Conservation (phyloP, 108 stramenopile genomes). For the Pseudonitzschia pungens region DNA sequence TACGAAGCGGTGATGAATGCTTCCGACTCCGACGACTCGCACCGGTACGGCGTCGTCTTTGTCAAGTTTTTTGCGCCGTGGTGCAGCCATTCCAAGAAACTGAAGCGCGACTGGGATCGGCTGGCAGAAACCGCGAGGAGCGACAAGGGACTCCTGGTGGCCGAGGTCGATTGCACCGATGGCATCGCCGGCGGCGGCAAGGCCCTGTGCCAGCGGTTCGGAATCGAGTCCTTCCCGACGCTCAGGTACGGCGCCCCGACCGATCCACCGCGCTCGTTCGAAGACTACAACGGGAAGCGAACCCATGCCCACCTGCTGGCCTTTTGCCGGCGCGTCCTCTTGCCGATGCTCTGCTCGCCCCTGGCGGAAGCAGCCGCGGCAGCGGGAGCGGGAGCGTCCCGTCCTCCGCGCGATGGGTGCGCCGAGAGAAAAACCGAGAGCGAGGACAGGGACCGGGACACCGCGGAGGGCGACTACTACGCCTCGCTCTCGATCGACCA, state of each 20-base stretch:
- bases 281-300: constrained; percentile 78
- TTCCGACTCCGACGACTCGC: no score
- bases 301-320: constrained; percentile 50
- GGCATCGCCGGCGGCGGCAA: constrained; percentile 59
- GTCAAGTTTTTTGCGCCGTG: constrained; percentile 83
- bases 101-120: constrained; percentile 72
- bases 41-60: constrained; percentile 79
- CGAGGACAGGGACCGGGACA: constrained; percentile 35
- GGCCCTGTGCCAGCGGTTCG: constrained; percentile 67
- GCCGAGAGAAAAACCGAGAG: constrained; percentile 52
- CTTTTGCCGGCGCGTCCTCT: constrained; percentile 75
- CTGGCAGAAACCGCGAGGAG: constrained; percentile 46
- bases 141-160: constrained; percentile 43
- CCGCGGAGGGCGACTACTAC: constrained; percentile 36
- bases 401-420: constrained; percentile 75
- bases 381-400: no score
- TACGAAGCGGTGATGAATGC: constrained; percentile 46
- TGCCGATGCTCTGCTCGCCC: constrained; percentile 65
- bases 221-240: constrained; percentile 82
- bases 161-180: constrained; percentile 74
- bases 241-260: constrained; percentile 69
- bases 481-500: constrained; percentile 49
- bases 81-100: constrained; percentile 71
- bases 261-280: not conserved
- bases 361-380: no score